Conservation (phyloP, 1,284 basidiomycete species). For the Macrocybe sp. region DNA sequence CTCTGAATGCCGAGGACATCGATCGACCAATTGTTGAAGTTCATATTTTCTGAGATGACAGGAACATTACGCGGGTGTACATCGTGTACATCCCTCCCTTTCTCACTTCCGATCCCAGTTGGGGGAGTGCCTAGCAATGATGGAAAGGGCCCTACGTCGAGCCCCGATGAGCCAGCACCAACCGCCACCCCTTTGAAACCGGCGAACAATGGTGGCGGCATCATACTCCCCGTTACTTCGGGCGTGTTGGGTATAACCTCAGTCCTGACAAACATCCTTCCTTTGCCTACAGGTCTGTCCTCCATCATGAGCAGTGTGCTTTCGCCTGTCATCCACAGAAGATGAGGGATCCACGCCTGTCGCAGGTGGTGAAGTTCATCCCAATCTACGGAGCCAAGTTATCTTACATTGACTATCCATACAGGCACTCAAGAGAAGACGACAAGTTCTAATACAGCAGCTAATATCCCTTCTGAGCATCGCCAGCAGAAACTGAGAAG, state of each 20-base stretch:
- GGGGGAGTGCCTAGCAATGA: too few relatives aligned
- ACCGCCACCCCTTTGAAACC: too few relatives aligned
- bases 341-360: constrained; percentile 5
- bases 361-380: constrained; percentile 10
- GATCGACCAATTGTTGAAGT: constrained; percentile 58
- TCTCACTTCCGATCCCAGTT: too few relatives aligned
- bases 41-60: constrained; percentile 84
- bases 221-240: too few relatives aligned
- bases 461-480: neutral
- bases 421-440: constrained; percentile 3
- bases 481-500: neutral
- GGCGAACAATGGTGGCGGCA: too few relatives aligned
- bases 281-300: too few relatives aligned
- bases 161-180: too few relatives aligned
- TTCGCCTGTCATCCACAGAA: neutral
- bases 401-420: neutral
- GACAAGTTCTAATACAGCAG: neutral
- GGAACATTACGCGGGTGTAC: constrained; percentile 83
- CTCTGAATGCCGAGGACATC: constrained; percentile 25
- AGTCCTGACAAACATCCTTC: too few relatives aligned
- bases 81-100: constrained; percentile 33
- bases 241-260: too few relatives aligned
- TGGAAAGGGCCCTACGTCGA: too few relatives aligned
- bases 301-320: too few relatives aligned
- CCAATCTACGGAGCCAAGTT: too few relatives aligned